Percentiles rank a stretch among this genome's conserved stretches.
Conservation (phyloP, 805 yeast species). For the Cyberlindnera nakhonratchasimensis region DNA sequence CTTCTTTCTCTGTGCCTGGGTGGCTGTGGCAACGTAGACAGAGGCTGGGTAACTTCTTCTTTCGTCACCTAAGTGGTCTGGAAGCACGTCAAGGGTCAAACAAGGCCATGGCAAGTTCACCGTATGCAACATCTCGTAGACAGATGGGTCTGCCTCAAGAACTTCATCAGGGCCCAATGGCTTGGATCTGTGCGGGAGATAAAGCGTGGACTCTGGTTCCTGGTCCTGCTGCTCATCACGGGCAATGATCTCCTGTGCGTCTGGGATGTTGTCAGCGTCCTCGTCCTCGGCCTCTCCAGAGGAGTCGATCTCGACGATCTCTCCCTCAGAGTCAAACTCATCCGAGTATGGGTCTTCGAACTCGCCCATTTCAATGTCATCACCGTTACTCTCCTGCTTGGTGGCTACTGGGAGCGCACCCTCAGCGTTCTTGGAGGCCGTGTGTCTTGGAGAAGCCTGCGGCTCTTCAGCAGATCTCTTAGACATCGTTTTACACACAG, state of each 20-base stretch:
- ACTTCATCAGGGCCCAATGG: slow-evolving; percentile 96
- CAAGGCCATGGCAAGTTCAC: slow-evolving; percentile 97
- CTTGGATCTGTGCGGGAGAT: slow-evolving; percentile 82
- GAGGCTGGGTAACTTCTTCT: slow-evolving; percentile 89
- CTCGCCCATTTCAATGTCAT: slow-evolving; percentile 68
- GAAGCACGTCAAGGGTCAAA: slow-evolving; percentile 82
- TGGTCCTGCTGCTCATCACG: slow-evolving; percentile 37
- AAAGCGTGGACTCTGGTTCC: slow-evolving; percentile 47
- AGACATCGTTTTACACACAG: slow-evolving; percentile 23
- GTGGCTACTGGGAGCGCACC: slow-evolving; percentile 21
- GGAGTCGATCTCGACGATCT: slow-evolving; percentile 75
- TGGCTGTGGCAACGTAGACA: slow-evolving; percentile 81
- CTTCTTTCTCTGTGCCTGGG: slow-evolving; percentile 83
- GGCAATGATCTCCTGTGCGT: slow-evolving; percentile 35
- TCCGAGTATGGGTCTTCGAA: slow-evolving; percentile 89
- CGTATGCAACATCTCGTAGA: slow-evolving; percentile 94
- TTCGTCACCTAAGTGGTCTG: slow-evolving; percentile 82
- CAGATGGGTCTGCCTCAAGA: slow-evolving; percentile 93
- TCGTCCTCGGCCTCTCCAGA: slow-evolving; percentile 36
- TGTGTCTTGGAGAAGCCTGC: slow-evolving; percentile 21
- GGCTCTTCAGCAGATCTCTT: slow-evolving; percentile 29
- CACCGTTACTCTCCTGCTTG: slow-evolving; percentile 32
- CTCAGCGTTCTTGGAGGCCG: slow-evolving; percentile 21
- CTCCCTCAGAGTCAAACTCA: slow-evolving; percentile 90
- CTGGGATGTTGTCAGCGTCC: slow-evolving; percentile 29